Percentiles rank a stretch among this genome's conserved stretches.
Evolutionary conservation across 2,329 filamentous ascomycete species (phyloP).

Genomic region (Diplodia mutila): DNA sequence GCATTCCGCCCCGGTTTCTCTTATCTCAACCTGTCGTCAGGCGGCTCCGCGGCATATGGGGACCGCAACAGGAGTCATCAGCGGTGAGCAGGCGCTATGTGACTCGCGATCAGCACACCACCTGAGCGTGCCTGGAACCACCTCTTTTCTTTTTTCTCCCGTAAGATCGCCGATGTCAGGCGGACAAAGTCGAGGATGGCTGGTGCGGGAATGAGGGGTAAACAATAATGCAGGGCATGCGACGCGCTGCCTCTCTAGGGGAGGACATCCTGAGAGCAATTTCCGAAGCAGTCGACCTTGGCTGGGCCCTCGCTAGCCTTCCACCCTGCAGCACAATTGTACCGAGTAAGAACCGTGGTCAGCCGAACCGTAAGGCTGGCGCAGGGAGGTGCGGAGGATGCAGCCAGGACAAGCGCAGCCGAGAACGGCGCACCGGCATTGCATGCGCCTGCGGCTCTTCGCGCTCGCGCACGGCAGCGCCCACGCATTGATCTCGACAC

Average conservation of each 20-base stretch:
- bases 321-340: background rate
- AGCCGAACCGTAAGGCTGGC: constrained; percentile 6
- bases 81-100: background rate
- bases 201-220: background rate
- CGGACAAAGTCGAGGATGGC: constrained; percentile 1
- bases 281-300: constrained; percentile 3
- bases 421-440: constrained; percentile 2
- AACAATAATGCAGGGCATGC: constrained; percentile 7
- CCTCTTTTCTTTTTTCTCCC: background rate
- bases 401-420: background rate
- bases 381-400: background rate
- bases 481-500: background rate
- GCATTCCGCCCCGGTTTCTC: background rate
- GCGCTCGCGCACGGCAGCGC: background rate
- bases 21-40: background rate
- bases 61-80: background rate
- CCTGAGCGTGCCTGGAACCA: background rate
- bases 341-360: constrained; percentile 9
- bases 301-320: background rate
- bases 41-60: background rate
- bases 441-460: constrained; percentile 13
- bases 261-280: background rate
- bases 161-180: constrained; percentile 19
- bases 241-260: background rate
- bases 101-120: constrained; percentile 1